phyloP scores from a whole-genome alignment of 495 filamentous ascomycete species.

The Trichoderma gamsii region DNA sequence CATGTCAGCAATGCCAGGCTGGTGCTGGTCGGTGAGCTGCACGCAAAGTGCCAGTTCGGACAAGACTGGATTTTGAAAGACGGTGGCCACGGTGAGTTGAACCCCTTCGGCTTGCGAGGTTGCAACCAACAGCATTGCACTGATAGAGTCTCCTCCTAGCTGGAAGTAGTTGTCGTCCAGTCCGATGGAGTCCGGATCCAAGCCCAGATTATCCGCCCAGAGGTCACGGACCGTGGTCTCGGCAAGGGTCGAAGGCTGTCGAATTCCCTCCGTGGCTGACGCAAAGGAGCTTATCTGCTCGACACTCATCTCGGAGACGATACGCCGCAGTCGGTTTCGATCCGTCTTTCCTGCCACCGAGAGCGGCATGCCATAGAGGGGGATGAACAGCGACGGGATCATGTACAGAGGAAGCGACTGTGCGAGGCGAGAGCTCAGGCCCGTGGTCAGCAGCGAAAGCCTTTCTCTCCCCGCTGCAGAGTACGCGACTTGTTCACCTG shows the following conservation, averaged over 20 bases:
- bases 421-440: background rate
- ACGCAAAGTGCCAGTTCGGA: background rate
- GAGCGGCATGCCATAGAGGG: background rate
- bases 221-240: background rate
- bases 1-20: background rate
- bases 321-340: background rate
- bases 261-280: background rate
- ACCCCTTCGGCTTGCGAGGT: background rate
- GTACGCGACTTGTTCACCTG: background rate
- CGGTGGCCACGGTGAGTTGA: background rate
- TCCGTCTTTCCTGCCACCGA: background rate
- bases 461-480: background rate
- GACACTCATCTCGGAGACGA: background rate
- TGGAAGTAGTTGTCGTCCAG: constrained; percentile 30
- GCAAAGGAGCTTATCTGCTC: background rate
- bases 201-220: background rate
- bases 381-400: background rate
- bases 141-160: constrained; percentile 38
- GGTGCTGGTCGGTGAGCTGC: background rate
- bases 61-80: background rate
- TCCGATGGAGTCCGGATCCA: background rate
- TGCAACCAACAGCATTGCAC: constrained; percentile 32
- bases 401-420: background rate
- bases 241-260: background rate
- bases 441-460: background rate